phyloP scores from a whole-genome alignment of 305 asterid species.

The Fraxinus angustifolia region DNA sequence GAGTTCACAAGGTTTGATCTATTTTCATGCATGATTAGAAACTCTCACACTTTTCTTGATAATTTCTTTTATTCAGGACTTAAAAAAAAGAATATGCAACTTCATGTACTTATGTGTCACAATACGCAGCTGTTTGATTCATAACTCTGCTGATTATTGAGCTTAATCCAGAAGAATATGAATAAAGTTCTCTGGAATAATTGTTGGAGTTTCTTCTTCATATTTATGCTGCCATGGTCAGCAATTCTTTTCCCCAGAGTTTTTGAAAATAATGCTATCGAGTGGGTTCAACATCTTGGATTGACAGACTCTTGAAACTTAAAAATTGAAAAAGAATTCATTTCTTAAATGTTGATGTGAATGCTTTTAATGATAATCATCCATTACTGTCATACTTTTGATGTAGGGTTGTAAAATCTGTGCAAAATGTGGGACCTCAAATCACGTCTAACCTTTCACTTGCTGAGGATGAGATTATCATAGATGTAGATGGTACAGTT shows the following conservation, averaged over 20 bases:
- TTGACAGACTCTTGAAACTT: conserved; percentile 13
- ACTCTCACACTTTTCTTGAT: conserved; percentile 7
- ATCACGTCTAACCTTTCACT: conserved; percentile 64
- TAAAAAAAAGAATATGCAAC: conserved; percentile 7
- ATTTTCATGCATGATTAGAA: conserved; percentile 9
- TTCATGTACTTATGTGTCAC: conserved; percentile 1
- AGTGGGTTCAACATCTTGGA: conserved; percentile 19
- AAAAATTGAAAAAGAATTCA: conserved; percentile 12
- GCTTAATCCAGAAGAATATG: conserved; percentile 14
- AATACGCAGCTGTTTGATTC: conserved; percentile 15
- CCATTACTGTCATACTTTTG: conserved; percentile 14
- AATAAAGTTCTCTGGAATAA: conserved; percentile 2
- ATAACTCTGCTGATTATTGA: conserved; percentile 10
- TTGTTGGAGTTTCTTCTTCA: conserved; percentile 10
- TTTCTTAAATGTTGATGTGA: not conserved
- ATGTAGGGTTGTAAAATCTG: conserved; percentile 70
- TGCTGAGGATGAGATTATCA: conserved; percentile 70
- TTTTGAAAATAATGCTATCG: not conserved
- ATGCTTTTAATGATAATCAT: conserved; percentile 17
- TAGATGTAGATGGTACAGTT: conserved; percentile 75
- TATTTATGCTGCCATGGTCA: conserved; percentile 4
- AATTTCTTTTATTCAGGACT: conserved; percentile 16
- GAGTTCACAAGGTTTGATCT: not conserved
- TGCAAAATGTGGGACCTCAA: conserved; percentile 59
- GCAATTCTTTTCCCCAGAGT: not conserved